Conservation (phyloP, 73 alveolate species). For the Uronychia binucleata region DNA sequence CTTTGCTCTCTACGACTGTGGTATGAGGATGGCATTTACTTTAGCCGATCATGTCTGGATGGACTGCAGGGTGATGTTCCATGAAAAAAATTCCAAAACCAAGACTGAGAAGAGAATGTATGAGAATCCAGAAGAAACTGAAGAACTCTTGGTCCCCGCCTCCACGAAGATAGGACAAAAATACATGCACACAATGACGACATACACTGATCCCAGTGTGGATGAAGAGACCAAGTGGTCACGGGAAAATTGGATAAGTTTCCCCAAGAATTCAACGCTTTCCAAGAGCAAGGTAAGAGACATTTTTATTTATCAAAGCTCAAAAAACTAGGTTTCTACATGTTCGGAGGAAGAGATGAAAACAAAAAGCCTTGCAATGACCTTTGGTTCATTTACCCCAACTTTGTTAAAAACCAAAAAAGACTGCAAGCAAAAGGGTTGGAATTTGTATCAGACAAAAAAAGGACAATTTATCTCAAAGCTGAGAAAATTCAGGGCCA, state of each 20-base stretch:
- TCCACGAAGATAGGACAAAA: neutral
- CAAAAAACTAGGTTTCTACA: slow-evolving; percentile 6
- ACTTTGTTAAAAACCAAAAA: neutral
- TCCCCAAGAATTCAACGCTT: neutral
- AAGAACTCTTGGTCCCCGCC: neutral
- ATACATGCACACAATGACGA: neutral
- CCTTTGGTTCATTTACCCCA: neutral
- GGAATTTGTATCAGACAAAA: neutral
- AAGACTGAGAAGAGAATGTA: neutral
- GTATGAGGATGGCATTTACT: too few species aligned
- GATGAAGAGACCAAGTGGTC: neutral
- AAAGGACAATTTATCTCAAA: neutral
- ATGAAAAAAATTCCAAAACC: too few species aligned
- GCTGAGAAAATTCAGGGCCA: neutral
- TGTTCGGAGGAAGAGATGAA: slow-evolving; percentile 19
- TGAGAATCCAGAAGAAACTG: neutral
- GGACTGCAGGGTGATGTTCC: too few species aligned
- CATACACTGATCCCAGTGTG: neutral
- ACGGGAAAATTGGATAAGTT: neutral
- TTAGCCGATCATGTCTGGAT: too few species aligned
- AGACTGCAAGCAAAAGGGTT: neutral
- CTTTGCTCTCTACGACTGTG: slow-evolving; percentile 26
- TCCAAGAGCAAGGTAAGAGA: neutral
- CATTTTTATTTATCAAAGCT: neutral
- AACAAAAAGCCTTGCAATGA: neutral